phyloP scores from a whole-genome alignment of 305 asterid species.

The Solanum hybrid region DNA sequence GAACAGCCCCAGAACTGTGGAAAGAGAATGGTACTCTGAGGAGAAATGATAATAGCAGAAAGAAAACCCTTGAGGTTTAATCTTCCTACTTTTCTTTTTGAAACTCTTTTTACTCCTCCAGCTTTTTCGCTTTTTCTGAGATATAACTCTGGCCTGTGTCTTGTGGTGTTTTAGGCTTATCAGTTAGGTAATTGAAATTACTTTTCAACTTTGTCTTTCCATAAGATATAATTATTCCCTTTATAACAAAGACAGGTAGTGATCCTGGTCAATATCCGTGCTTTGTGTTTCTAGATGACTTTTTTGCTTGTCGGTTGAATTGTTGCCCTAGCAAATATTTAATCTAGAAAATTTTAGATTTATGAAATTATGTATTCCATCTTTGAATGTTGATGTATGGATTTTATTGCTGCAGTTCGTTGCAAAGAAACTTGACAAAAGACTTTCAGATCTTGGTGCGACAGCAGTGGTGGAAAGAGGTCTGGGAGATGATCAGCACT shows the following conservation, averaged over 20 bases:
- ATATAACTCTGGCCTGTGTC: not conserved
- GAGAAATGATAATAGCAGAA: not conserved
- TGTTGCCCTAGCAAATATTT: not conserved
- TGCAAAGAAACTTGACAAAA: constrained; percentile 92
- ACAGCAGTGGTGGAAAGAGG: constrained; percentile 65
- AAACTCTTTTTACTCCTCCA: not conserved
- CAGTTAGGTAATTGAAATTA: not conserved
- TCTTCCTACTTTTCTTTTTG: not conserved
- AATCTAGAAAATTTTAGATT: not conserved
- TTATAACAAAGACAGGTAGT: not conserved
- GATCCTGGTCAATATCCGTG: not conserved
- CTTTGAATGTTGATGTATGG: not conserved
- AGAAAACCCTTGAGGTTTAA: not conserved
- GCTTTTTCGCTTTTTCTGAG: not conserved
- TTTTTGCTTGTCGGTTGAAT: not conserved
- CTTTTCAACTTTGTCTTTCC: not conserved
- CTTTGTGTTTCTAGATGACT: not conserved
- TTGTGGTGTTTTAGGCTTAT: not conserved
- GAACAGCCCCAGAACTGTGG: not conserved
- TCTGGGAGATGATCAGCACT: constrained; percentile 95
- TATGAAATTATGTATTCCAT: not conserved
- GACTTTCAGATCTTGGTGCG: constrained; percentile 80
- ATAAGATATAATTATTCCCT: not conserved
- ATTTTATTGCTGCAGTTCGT: constrained; percentile 51
- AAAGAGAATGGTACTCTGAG: not conserved